Conservation (phyloP, 805 yeast genomes). For the Debaryomyces hansenii region DNA sequence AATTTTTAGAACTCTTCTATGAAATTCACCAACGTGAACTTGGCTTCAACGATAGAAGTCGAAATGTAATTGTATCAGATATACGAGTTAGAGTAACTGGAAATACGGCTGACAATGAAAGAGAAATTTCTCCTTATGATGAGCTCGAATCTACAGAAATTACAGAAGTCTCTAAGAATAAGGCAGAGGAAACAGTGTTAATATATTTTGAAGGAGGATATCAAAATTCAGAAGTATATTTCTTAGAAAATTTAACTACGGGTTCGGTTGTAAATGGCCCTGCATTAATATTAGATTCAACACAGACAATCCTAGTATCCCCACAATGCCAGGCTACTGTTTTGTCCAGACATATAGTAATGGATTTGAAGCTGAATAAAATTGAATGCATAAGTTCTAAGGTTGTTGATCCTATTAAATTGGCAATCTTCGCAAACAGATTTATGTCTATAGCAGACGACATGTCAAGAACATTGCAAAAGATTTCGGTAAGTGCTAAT, state of each 20-base stretch:
- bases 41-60: constrained; percentile 59
- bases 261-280: constrained; percentile 68
- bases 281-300: constrained; percentile 73
- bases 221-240: constrained; percentile 46
- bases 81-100: constrained; percentile 73
- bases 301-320: constrained; percentile 76
- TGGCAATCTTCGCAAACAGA: constrained; percentile 78
- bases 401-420: constrained; percentile 61
- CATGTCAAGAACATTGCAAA: constrained; percentile 79
- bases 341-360: constrained; percentile 57
- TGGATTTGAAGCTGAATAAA: constrained; percentile 30
- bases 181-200: constrained; percentile 3
- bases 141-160: constrained; percentile 15
- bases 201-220: constrained; percentile 62
- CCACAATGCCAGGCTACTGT: constrained; percentile 60
- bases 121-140: constrained; percentile 51
- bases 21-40: constrained; percentile 66
- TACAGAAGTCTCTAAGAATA: constrained; percentile 3
- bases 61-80: constrained; percentile 67
- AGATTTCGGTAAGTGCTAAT: constrained; percentile 79
- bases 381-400: constrained; percentile 9
- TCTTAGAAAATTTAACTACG: constrained; percentile 51
- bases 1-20: constrained; percentile 48
- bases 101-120: constrained; percentile 15
- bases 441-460: constrained; percentile 92